Evolutionary conservation across 2,329 filamentous ascomycete genomes (phyloP).

Genomic region (Aspergillus caelatus): DNA sequence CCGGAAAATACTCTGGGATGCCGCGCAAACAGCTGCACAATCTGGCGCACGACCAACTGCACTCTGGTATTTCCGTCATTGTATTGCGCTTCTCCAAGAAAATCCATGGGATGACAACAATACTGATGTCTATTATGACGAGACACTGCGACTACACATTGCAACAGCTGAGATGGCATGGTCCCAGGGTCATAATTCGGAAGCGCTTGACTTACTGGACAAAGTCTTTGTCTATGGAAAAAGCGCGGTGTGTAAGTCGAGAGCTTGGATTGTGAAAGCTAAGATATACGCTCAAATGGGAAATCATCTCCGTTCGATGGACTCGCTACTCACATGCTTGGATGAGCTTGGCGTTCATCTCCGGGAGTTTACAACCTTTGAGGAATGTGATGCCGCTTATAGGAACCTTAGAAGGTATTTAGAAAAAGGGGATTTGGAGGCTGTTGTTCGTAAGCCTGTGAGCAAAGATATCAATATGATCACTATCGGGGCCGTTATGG

Average conservation of each 20-base stretch:
- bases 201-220: slow-evolving; percentile 69
- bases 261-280: slow-evolving; percentile 80
- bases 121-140: slow-evolving; percentile 79
- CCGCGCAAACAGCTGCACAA: slow-evolving; percentile 76
- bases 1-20: slow-evolving; percentile 75
- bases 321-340: slow-evolving; percentile 71
- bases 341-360: slow-evolving; percentile 69
- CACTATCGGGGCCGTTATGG: slow-evolving; percentile 57
- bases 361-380: slow-evolving; percentile 67
- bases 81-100: slow-evolving; percentile 76
- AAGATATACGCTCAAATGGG: slow-evolving; percentile 76
- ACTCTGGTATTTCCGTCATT: slow-evolving; percentile 77
- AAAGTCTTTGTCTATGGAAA: slow-evolving; percentile 71
- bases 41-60: slow-evolving; percentile 82
- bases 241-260: slow-evolving; percentile 76
- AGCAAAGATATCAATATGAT: slow-evolving; percentile 47
- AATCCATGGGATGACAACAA: slow-evolving; percentile 72
- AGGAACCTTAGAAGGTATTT: slow-evolving; percentile 63
- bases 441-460: slow-evolving; percentile 41
- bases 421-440: slow-evolving; percentile 56
- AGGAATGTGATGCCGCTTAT: slow-evolving; percentile 78
- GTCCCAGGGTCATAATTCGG: slow-evolving; percentile 71
- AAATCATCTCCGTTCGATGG: slow-evolving; percentile 69
- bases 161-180: slow-evolving; percentile 81
- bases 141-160: slow-evolving; percentile 79